A percentile compares a stretch with the other conserved stretches of the same genome.
These are phyloP conservation scores for Euptelea pleiosperma DNA, from an alignment of 164 flowering plant genomes.

Conservation along the genomic window DNA sequence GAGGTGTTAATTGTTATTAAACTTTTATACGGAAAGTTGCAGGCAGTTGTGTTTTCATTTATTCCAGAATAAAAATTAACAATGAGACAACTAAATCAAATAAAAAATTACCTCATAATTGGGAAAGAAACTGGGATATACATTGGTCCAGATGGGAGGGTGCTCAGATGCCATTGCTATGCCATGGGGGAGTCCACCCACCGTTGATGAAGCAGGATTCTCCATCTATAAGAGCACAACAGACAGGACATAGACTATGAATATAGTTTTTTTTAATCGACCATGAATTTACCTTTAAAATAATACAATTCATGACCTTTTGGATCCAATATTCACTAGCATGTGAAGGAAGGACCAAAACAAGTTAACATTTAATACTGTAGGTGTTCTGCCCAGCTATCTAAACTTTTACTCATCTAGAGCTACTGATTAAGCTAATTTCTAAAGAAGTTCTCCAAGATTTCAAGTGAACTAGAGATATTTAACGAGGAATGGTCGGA, in stretches of 20 bases:
- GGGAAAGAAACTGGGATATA: slow-evolving; percentile 38
- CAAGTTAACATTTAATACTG: neutral
- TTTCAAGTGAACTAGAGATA: neutral
- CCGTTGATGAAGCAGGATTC: slow-evolving; percentile 4
- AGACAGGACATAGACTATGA: neutral
- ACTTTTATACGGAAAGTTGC: neutral
- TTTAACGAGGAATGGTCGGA: neutral
- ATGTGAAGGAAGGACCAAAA: neutral
- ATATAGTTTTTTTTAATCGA: neutral
- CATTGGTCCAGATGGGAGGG: slow-evolving; percentile 31
- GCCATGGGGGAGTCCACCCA: slow-evolving; percentile 17
- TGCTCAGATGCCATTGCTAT: slow-evolving; percentile 26
- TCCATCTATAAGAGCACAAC: slow-evolving; percentile 5
- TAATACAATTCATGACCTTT: neutral
- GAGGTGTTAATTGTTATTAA: neutral
- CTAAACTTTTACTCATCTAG: neutral
- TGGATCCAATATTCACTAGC: neutral
- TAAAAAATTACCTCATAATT: slow-evolving; percentile 33
- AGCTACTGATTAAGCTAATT: neutral
- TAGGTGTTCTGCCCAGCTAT: neutral
- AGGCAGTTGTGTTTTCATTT: slow-evolving; percentile 36
- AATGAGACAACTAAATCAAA: neutral
- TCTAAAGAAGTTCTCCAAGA: neutral
- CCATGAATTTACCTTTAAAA: neutral
- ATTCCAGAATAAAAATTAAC: slow-evolving; percentile 3